These are phyloP conservation scores for Vachellia pachyceras DNA, from an alignment of 306 rosid genomes.

Conservation along the genomic window DNA sequence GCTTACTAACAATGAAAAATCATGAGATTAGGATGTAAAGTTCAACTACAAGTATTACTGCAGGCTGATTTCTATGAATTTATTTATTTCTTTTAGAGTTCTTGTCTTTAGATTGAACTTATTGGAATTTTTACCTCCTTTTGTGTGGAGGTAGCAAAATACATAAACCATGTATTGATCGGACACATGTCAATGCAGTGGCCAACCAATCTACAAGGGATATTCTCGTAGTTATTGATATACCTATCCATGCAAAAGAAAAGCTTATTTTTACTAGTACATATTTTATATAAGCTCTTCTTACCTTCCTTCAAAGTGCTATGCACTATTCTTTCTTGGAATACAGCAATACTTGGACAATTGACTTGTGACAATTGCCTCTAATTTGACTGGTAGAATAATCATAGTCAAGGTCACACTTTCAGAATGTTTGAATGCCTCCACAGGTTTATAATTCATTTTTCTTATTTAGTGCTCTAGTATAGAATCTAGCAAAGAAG, in stretches of 20 bases:
- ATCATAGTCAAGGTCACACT: neutral
- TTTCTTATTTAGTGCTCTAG: conserved; percentile 25
- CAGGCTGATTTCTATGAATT: neutral
- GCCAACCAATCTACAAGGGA: neutral
- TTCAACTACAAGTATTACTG: neutral
- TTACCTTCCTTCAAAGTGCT: neutral
- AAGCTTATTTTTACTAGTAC: neutral
- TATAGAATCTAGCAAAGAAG: conserved; percentile 8
- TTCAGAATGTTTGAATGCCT: neutral
- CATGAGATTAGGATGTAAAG: neutral
- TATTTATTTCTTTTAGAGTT: neutral
- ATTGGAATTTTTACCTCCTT: conserved; percentile 10
- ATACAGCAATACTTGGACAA: neutral
- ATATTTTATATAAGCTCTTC: neutral
- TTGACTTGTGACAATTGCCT: too few relatives aligned
- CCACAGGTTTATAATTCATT: conserved; percentile 9
- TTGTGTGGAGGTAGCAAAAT: conserved; percentile 1
- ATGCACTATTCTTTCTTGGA: neutral
- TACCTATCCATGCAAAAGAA: neutral
- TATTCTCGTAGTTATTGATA: conserved; percentile 13
- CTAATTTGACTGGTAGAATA: neutral
- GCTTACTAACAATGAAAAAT: neutral
- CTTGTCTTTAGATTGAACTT: conserved; percentile 13
- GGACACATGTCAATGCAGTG: conserved; percentile 17
- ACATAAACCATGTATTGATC: conserved; percentile 11